These are phyloP conservation scores for Schizophyllum commune DNA, from an alignment of 1,284 basidiomycete species.

Conservation along the genomic window DNA sequence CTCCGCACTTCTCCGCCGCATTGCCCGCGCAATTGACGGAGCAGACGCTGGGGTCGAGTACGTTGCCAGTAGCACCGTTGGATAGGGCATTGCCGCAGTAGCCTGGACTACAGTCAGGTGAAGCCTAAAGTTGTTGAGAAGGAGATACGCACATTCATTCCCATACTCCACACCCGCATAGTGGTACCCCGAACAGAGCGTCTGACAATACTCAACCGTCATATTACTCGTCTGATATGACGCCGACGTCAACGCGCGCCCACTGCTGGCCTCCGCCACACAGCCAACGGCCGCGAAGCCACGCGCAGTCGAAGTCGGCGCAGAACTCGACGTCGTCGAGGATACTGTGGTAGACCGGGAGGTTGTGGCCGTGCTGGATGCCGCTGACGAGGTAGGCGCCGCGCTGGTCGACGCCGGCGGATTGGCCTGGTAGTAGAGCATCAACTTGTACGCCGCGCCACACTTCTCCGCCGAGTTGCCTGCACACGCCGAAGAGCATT, in stretches of 20 bases:
- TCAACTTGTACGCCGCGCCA: constrained; percentile 7
- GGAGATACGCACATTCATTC: too few relatives aligned
- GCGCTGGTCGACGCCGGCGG: constrained; percentile 5
- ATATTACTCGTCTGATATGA: not conserved
- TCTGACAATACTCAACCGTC: constrained; percentile 3
- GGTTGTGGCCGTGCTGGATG: constrained; percentile 4
- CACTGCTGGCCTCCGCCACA: not conserved
- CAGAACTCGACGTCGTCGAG: constrained; percentile 4
- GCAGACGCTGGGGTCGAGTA: too few relatives aligned
- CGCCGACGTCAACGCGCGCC: constrained; percentile 1
- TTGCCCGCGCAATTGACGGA: too few relatives aligned
- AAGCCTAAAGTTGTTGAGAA: too few relatives aligned
- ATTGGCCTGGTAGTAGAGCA: constrained; percentile 6
- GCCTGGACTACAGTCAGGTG: too few relatives aligned
- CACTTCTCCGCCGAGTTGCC: constrained; percentile 20
- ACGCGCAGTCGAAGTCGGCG: constrained; percentile 6
- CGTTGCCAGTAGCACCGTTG: too few relatives aligned
- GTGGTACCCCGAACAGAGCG: constrained; percentile 2
- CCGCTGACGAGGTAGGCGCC: constrained; percentile 3
- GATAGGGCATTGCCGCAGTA: too few relatives aligned
- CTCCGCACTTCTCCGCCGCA: too few relatives aligned
- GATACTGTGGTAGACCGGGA: constrained; percentile 3
- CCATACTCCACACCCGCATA: constrained; percentile 9
- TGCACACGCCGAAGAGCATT: constrained; percentile 22
- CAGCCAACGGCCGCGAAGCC: constrained; percentile 3